Conservation (phyloP, 768 basidiomycete genomes). For the Pleurotus salmoneostramineus region DNA sequence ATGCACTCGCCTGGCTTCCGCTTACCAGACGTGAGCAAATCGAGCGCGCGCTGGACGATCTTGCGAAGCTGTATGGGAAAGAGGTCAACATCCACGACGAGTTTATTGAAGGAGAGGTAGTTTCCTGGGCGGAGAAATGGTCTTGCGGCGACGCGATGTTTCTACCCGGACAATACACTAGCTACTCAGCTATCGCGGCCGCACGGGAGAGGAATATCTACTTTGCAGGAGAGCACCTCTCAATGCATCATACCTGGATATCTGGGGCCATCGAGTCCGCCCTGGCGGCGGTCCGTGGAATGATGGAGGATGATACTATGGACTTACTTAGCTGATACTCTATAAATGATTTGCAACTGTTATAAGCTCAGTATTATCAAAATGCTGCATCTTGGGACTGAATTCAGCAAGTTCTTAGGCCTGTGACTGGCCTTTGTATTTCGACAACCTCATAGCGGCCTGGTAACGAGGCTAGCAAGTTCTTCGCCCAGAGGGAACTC, state of each 20-base stretch:
- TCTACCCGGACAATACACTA: conserved; percentile 20
- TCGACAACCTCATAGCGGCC: no score
- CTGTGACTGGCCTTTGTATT: no score
- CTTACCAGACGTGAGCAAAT: conserved; percentile 10
- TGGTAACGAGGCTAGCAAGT: no score
- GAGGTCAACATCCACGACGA: conserved; percentile 12
- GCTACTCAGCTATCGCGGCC: conserved; percentile 16
- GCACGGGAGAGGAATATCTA: conserved; percentile 16
- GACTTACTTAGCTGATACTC: background rate
- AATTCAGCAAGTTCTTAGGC: no score
- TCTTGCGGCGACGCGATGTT: conserved; percentile 26
- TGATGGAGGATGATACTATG: background rate
- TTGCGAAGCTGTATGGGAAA: conserved; percentile 15
- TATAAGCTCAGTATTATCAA: no score
- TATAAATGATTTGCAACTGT: background rate
- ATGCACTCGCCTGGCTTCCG: conserved; percentile 15
- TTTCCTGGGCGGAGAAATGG: conserved; percentile 17
- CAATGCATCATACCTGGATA: conserved; percentile 24
- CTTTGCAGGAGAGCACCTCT: conserved; percentile 23
- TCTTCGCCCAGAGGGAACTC: no score
- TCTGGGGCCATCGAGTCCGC: conserved; percentile 16
- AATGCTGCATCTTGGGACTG: no score
- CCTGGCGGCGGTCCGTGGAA: background rate
- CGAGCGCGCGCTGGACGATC: conserved; percentile 15
- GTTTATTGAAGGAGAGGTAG: conserved; percentile 15